phyloP scores from a whole-genome alignment of 352 stramenopile genomes.

The Pythium apleroticum region DNA sequence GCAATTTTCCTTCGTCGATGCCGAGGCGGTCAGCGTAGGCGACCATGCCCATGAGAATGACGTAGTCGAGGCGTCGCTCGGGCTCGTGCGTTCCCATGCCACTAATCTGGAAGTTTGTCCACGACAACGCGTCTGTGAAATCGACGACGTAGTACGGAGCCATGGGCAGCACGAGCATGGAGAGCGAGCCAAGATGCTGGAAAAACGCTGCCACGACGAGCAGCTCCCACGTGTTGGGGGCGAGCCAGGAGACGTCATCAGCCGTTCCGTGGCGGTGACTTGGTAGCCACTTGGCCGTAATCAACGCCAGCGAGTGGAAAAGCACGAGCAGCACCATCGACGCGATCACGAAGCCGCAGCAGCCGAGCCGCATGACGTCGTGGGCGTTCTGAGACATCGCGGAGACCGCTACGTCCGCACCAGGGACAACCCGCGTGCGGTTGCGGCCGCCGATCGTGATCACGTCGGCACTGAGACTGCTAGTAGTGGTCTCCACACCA shows the following conservation, averaged over 20 bases:
- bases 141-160: constrained; percentile 73
- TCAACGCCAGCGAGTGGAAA: constrained; percentile 55
- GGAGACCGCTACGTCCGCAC: constrained; percentile 59
- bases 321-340: constrained; percentile 50
- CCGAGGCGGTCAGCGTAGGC: constrained; percentile 67
- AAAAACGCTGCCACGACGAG: constrained; percentile 60
- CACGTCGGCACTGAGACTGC: constrained; percentile 32
- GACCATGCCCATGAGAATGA: constrained; percentile 67
- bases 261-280: constrained; percentile 10
- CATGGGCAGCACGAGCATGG: constrained; percentile 71
- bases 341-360: constrained; percentile 50
- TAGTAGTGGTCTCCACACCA: not conserved
- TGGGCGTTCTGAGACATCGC: constrained; percentile 39
- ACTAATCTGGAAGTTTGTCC: constrained; percentile 47
- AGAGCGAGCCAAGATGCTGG: constrained; percentile 71
- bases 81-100: not conserved
- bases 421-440: constrained; percentile 45
- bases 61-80: constrained; percentile 25
- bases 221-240: constrained; percentile 71
- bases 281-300: constrained; percentile 41
- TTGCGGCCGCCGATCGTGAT: constrained; percentile 49
- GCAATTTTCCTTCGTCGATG: constrained; percentile 48
- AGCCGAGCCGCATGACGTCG: constrained; percentile 49
- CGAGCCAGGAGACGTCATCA: constrained; percentile 36
- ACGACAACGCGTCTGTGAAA: constrained; percentile 79